Evolutionary conservation across 1,284 basidiomycete species (phyloP).

Genomic region (Tremellales sp.): DNA sequence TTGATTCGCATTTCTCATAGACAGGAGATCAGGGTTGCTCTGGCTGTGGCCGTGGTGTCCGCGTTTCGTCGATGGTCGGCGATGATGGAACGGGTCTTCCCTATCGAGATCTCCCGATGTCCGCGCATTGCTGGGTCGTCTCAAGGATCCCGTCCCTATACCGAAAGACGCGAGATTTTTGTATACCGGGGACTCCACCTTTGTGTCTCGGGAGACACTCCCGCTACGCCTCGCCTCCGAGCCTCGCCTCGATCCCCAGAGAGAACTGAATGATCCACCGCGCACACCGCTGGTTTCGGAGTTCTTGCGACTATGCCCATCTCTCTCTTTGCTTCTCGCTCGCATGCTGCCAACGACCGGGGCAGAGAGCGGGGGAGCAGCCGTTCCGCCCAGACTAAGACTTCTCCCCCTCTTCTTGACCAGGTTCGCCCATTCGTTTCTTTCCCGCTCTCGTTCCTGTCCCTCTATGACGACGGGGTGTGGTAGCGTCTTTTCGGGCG

Average conservation of each 20-base stretch:
- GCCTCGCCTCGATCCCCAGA: background rate
- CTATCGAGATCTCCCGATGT: background rate
- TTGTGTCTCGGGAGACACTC: background rate
- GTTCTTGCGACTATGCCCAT: constrained; percentile 6
- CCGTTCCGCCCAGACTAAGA: constrained; percentile 16
- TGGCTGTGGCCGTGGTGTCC: constrained; percentile 4
- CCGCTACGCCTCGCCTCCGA: background rate
- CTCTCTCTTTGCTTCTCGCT: constrained; percentile 18
- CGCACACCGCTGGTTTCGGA: background rate
- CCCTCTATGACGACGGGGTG: constrained; percentile 19
- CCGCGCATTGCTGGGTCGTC: too few relatives aligned
- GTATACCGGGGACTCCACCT: too few relatives aligned
- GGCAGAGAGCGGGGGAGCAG: constrained; percentile 16
- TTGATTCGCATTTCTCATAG: too few relatives aligned
- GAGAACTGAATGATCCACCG: background rate
- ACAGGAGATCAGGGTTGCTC: constrained; percentile 13
- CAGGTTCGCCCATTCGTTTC: constrained; percentile 30
- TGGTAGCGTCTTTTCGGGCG: constrained; percentile 16
- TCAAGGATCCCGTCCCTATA: too few relatives aligned
- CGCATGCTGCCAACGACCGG: constrained; percentile 25
- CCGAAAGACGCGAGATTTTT: too few relatives aligned
- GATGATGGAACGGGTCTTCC: background rate
- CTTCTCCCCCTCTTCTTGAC: constrained; percentile 22
- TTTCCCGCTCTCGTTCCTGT: constrained; percentile 17
- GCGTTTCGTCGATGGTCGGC: constrained; percentile 2